Conservation (phyloP, 2,329 filamentous ascomycete species). For the Pseudogymnoascus sp. region DNA sequence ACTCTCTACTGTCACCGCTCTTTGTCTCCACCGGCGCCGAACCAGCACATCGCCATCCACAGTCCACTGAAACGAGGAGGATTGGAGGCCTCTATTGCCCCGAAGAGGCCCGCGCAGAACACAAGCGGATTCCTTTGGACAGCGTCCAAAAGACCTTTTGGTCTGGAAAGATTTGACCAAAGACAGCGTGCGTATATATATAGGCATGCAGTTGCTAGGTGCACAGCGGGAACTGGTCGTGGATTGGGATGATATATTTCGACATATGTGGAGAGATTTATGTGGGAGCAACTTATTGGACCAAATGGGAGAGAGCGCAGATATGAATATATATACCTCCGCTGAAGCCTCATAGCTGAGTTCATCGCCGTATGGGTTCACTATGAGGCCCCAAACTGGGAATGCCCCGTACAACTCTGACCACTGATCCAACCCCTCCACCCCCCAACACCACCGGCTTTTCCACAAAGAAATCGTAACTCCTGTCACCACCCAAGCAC, state of each 20-base stretch:
- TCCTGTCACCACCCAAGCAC: not conserved
- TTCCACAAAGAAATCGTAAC: not conserved
- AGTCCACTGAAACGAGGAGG: not conserved
- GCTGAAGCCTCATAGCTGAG: not conserved
- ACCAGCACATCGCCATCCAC: not conserved
- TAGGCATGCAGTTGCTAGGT: not conserved
- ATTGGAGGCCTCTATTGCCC: not conserved
- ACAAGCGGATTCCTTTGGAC: not conserved
- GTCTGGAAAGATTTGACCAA: not conserved
- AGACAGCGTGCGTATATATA: not conserved
- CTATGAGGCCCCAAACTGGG: not conserved
- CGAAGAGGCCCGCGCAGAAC: not conserved
- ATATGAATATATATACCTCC: not conserved
- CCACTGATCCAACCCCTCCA: not conserved
- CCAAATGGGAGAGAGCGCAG: not conserved
- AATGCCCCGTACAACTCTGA: not conserved
- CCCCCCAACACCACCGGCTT: not conserved
- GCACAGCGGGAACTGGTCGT: not conserved
- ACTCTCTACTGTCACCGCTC: not conserved
- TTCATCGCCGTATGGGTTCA: not conserved
- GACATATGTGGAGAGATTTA: not conserved
- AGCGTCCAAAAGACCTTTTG: not conserved
- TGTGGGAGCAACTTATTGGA: not conserved
- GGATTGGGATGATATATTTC: not conserved
- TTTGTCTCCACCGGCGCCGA: not conserved